Evolutionary conservation across 2,329 filamentous ascomycete species (phyloP), one percentile per base, ranked within the genome.

Genomic region (Pyrenophora tritici-repentis): DNA sequence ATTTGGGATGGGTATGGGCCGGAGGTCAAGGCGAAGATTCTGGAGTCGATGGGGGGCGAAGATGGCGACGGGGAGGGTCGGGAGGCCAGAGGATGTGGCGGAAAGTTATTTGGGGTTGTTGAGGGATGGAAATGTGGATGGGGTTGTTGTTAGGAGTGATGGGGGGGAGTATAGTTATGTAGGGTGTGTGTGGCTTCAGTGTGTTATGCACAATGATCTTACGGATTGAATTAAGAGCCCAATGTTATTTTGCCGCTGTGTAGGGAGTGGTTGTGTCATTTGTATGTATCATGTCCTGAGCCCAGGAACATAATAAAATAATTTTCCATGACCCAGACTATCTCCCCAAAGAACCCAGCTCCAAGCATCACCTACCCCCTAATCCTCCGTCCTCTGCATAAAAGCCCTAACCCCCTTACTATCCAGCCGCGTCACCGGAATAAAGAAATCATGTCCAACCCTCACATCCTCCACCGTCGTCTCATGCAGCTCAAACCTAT

Each of bases 91-190:
- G 46, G 66, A 73, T 55, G 65, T 73, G 17, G 71, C 62, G 3
- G 78, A 82, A 71, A 72, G 68, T 29, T 83, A 76, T 68, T 52
- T 82, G 45, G 80, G 75, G 58, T 59, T 75, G 17, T 71, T 83
- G 73, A 76, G 66, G 65, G 79, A 81, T 66, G 47, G 59, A 50
- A 79, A 79, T 63, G 63, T 76, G 22, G 76, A 75, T 14, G 80
- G 78, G 4, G 71, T 66, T 24, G 68, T 79, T 54, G 66, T 81
- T 16, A 65, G 69, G 51, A 76, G 76, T 6, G 76, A 78, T 65
- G 74, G 75, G 3, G 76, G 76, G 1, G 53, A 45, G 8, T 31
- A 20, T 69, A 48, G 26, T 70, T 3, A 48, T 48, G 35, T 55
- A 36, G 13, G 14, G 12, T n/a, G 18, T 20, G 18, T 20, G 18